Evolutionary conservation across 2,329 filamentous ascomycete genomes (phyloP).

Genomic region (Fusarium sublunatum): DNA sequence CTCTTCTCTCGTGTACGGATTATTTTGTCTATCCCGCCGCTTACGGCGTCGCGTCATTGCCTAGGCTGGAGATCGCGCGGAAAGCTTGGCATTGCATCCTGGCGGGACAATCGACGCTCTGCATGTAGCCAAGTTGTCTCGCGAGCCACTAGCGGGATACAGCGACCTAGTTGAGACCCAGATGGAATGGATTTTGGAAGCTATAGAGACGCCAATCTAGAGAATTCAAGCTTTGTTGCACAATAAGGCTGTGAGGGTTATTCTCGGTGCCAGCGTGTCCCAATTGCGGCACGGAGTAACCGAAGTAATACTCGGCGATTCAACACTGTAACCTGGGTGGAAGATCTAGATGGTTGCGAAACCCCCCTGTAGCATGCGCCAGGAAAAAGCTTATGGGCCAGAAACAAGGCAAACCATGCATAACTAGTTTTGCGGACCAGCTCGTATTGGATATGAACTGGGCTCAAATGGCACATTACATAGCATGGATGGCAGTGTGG

Average conservation of each 20-base stretch:
- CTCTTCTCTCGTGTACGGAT: not conserved
- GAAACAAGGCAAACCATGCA: constrained; percentile 6
- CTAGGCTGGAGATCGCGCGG: constrained; percentile 2
- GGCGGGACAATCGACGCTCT: constrained; percentile 4
- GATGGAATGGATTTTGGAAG: constrained; percentile 12
- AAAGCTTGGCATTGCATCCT: constrained; percentile 11
- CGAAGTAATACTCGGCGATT: constrained; percentile 15
- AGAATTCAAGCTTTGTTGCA: constrained; percentile 6
- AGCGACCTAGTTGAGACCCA: not conserved
- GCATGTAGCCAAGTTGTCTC: constrained; percentile 17
- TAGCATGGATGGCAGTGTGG: no score
- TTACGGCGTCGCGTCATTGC: not conserved
- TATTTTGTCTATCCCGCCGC: constrained; percentile 6
- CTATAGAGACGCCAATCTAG: constrained; percentile 5
- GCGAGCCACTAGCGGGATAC: not conserved
- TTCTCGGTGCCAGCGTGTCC: constrained; percentile 2
- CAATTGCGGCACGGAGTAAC: constrained; percentile 23
- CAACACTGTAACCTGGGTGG: constrained; percentile 18
- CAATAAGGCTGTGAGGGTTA: constrained; percentile 22
- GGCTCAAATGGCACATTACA: not conserved
- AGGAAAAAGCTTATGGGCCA: constrained; percentile 1
- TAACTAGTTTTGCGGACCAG: not conserved
- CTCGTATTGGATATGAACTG: constrained; percentile 7
- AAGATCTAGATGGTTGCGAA: constrained; percentile 14
- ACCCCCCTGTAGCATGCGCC: not conserved